phyloP scores from a whole-genome alignment of 2,329 filamentous ascomycete genomes.

The Colletotrichum tropicale region DNA sequence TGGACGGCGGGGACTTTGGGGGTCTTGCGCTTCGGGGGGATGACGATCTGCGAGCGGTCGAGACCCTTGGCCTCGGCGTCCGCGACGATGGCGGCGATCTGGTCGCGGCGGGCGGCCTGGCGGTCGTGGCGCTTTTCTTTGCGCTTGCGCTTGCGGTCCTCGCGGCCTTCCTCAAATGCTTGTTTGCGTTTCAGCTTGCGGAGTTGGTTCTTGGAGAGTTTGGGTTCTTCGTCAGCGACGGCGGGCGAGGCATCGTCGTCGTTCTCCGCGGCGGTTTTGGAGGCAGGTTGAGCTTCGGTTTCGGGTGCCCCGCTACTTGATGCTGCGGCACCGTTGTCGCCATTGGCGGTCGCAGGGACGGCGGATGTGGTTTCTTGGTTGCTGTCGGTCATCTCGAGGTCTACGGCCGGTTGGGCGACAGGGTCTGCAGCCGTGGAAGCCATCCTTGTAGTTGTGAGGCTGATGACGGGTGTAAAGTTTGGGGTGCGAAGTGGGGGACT shows the following conservation, averaged over 20 bases:
- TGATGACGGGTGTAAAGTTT: neutral
- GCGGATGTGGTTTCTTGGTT: neutral
- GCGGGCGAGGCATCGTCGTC: neutral
- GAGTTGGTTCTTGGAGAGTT: slow-evolving; percentile 82
- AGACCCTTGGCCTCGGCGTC: slow-evolving; percentile 45
- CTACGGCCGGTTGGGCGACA: neutral
- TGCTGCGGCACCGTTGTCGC: neutral
- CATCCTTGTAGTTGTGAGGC: neutral
- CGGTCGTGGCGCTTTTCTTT: slow-evolving; percentile 59
- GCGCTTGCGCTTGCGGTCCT: slow-evolving; percentile 57
- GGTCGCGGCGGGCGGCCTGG: slow-evolving; percentile 52
- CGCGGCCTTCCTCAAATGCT: slow-evolving; percentile 76
- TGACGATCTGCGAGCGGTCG: slow-evolving; percentile 38
- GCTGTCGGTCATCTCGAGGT: neutral
- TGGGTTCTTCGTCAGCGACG: neutral
- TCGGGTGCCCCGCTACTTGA: neutral
- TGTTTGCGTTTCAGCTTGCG: slow-evolving; percentile 78
- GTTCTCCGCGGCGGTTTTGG: neutral
- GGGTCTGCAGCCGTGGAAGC: neutral
- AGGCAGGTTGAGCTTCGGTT: neutral
- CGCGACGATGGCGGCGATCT: slow-evolving; percentile 54
- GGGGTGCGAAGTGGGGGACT: slow-evolving; percentile 12
- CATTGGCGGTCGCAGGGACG: neutral
- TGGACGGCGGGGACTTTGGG: slow-evolving; percentile 44
- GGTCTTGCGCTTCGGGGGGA: slow-evolving; percentile 31